Percentiles rank a stretch among this genome's conserved stretches.
phyloP scores from a whole-genome alignment of 2,329 filamentous ascomycete genomes.

The Fusarium xyrophilum region DNA sequence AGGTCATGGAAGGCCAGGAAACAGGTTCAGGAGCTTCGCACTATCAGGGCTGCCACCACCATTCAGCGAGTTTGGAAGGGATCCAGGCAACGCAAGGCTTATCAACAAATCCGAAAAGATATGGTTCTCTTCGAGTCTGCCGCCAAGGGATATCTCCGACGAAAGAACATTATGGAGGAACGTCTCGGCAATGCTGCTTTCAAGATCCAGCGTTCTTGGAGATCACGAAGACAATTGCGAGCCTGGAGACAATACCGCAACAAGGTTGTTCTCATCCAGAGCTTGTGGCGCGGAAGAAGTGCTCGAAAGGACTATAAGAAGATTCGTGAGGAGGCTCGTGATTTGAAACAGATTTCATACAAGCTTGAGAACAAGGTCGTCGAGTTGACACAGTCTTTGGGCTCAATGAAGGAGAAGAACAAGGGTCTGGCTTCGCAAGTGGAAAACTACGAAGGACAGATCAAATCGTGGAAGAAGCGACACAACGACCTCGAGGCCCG shows the following conservation, averaged over 20 bases:
- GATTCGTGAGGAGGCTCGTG: conserved; percentile 91
- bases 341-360: conserved; percentile 99
- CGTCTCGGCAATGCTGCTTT: conserved; percentile 89
- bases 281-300: conserved; percentile 84
- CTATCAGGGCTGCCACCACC: conserved; percentile 84
- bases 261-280: conserved; percentile 90
- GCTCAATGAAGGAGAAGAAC: conserved; percentile 93
- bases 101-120: conserved; percentile 78
- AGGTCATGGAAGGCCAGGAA: conserved; percentile 81
- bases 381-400: conserved; percentile 92
- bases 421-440: conserved; percentile 86
- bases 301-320: conserved; percentile 88
- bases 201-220: conserved; percentile 90
- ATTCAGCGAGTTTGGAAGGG: conserved; percentile 97
- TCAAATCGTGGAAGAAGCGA: conserved; percentile 94
- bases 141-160: conserved; percentile 89
- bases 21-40: conserved; percentile 80
- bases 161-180: conserved; percentile 92
- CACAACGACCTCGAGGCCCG: conserved; percentile 89
- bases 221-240: conserved; percentile 77
- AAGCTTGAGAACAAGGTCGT: conserved; percentile 99
- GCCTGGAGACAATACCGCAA: conserved; percentile 88
- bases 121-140: conserved; percentile 87
- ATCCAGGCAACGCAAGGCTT: conserved; percentile 84
- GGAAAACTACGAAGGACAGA: conserved; percentile 93